Percentiles rank a stretch among this genome's conserved stretches.
Evolutionary conservation across 306 rosid genomes (phyloP).

Genomic region (Abrus precatorius): DNA sequence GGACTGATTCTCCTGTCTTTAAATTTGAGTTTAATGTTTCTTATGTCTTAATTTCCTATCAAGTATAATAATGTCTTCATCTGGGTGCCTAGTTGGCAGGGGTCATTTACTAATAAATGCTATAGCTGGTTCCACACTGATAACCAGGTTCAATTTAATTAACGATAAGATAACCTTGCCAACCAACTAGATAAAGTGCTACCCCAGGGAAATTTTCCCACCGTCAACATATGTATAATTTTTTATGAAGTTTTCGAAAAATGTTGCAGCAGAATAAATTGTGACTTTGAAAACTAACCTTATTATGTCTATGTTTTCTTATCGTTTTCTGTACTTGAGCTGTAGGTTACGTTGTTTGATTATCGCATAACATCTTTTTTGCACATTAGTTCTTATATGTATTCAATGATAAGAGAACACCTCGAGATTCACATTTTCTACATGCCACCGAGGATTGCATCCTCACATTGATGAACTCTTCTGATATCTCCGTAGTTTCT

Average conservation of each 20-base stretch:
- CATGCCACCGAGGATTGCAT: not conserved
- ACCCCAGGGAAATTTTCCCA: not conserved
- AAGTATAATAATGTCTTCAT: not conserved
- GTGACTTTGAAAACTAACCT: too few relatives aligned
- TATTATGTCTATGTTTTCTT: not conserved
- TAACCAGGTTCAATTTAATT: not conserved
- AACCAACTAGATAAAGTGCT: not conserved
- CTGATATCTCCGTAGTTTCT: not conserved
- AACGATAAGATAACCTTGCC: not conserved
- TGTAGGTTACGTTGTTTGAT: not conserved
- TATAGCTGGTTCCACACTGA: not conserved
- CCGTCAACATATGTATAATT: too few relatives aligned
- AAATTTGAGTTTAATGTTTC: slow-evolving; percentile 11
- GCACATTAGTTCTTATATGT: not conserved
- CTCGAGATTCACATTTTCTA: not conserved
- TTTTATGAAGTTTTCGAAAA: not conserved
- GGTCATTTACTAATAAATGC: not conserved
- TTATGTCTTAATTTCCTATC: slow-evolving; percentile 25
- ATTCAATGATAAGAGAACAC: not conserved
- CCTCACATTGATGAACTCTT: not conserved
- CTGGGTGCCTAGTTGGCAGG: not conserved
- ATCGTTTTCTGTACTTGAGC: not conserved
- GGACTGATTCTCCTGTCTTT: slow-evolving; percentile 13
- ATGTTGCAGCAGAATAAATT: not conserved
- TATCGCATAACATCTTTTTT: not conserved